Base-by-base conservation (phyloP, 2,329 filamentous ascomycete species). In the Albophoma yamanashiensis region DNA sequence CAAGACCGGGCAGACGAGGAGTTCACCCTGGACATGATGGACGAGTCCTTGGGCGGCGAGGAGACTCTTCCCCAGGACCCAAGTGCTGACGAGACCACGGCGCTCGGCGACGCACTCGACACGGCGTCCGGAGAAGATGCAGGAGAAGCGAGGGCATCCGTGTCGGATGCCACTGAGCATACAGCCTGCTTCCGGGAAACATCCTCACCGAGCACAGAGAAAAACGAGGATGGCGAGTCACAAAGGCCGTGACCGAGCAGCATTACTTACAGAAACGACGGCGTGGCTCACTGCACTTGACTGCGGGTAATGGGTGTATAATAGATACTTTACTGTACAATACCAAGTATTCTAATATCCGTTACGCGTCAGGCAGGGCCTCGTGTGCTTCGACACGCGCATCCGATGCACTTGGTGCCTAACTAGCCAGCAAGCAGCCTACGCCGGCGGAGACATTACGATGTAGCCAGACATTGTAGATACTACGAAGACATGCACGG, bases 1-100 rank as follows among this genome's bases (percentile, higher is more conserved):
- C 67, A 68, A 62, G 61, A 64, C 36, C 64, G 64, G 2, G 65
- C 66, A 34, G 62, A 63, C 5, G 70, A 72, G 36, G 64, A 68
- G 55, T 67, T 67, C 55, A 67, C 60, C 47, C 65, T 66, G 60
- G 62, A 71, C 58, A 62, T 70, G 55, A 65, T 68, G 31, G 68
- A 67, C 8, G 62, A 66, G 31, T 60, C 62, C 25, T 62, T 67
- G 14, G 52, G 55, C 4, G 62, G 62, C 7, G 66, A 68, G n/a
- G 67, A 65, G 43, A 11, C n/a, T 7, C 22, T 22, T 22, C n/a
- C 27, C 5, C 36, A 27, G 15, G 17, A 47, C 36, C 12, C 38
- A 15, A 17, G 14, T 31, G 56, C 14, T 1, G 42, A 58, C 7
- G 56, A 57, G 9, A 15, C 55, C 31, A 15, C 9, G 31, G 14